A percentile compares a stretch with the other conserved stretches of the same genome.
Conservation (phyloP, 1,139 yeast genomes). For the Hanseniaspora gamundiae region DNA sequence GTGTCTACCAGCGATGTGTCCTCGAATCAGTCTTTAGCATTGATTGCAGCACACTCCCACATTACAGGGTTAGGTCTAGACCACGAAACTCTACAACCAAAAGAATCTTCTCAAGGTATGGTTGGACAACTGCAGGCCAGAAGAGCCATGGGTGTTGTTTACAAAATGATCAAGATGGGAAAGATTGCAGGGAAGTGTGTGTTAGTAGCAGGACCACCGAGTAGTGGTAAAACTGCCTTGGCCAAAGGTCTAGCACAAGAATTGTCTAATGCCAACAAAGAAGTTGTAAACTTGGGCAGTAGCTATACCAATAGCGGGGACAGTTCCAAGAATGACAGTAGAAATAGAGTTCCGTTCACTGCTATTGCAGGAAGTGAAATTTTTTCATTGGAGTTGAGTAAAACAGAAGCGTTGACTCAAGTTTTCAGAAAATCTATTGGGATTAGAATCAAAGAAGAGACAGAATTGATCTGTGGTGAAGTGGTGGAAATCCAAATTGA, state of each 20-base stretch:
- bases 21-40: slow-evolving; percentile 39
- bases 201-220: slow-evolving; percentile 93
- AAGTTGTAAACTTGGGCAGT: slow-evolving; percentile 19
- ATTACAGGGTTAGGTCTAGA: slow-evolving; percentile 91
- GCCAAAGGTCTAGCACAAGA: slow-evolving; percentile 94
- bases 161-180: slow-evolving; percentile 88
- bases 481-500: slow-evolving; percentile 97
- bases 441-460: slow-evolving; percentile 88
- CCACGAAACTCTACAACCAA: slow-evolving; percentile 66
- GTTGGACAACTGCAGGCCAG: slow-evolving; percentile 94
- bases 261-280: slow-evolving; percentile 44
- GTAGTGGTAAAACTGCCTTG: slow-evolving; percentile 97
- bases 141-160: slow-evolving; percentile 87
- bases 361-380: slow-evolving; percentile 91
- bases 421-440: slow-evolving; percentile 95
- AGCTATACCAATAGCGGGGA: background rate
- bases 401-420: slow-evolving; percentile 92
- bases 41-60: slow-evolving; percentile 95
- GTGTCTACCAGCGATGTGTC: slow-evolving; percentile 31
- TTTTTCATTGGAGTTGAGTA: slow-evolving; percentile 79
- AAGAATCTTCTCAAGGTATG: slow-evolving; percentile 80
- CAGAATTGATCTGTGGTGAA: slow-evolving; percentile 96
- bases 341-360: slow-evolving; percentile 69
- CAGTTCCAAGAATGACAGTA: background rate
- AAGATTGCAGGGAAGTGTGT: slow-evolving; percentile 96